Percentiles rank a stretch among this genome's conserved stretches.
Evolutionary conservation across 306 rosid species (phyloP).

Genomic region (Cicer yamashitae): DNA sequence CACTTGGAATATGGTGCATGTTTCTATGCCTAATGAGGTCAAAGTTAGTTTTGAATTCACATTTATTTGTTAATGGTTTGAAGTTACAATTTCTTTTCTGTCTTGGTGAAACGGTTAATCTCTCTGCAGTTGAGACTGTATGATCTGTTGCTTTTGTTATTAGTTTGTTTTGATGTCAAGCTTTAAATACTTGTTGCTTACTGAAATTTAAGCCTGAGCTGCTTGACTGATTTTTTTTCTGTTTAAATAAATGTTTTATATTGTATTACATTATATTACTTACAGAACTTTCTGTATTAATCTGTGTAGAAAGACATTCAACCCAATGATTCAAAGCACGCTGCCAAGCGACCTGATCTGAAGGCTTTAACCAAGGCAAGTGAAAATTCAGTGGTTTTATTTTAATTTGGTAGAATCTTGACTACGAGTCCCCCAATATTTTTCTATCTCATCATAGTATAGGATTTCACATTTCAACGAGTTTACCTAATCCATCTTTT

Average conservation of each 20-base stretch:
- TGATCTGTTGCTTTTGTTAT: conserved; percentile 11
- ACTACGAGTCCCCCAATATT: not conserved
- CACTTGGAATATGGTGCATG: not conserved
- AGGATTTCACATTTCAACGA: not conserved
- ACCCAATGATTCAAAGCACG: conserved; percentile 44
- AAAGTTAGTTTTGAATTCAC: not conserved
- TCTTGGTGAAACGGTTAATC: not conserved
- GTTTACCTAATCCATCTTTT: conserved; percentile 10
- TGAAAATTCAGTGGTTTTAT: conserved; percentile 25
- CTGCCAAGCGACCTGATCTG: conserved; percentile 85
- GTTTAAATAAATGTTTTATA: not conserved
- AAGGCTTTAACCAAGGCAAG: conserved; percentile 85
- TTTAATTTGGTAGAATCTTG: not conserved
- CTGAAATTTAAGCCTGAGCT: conserved; percentile 16
- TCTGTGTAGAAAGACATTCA: conserved; percentile 49
- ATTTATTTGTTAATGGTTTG: not conserved
- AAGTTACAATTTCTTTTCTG: not conserved
- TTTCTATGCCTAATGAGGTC: not conserved
- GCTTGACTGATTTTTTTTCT: not conserved
- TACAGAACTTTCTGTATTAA: not conserved
- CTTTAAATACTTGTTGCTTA: conserved; percentile 12
- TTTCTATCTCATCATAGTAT: not conserved
- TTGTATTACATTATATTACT: not conserved
- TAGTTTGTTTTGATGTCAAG: conserved; percentile 24
- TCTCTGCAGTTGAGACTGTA: not conserved